A percentile compares a stretch with the other conserved stretches of the same genome.
Conservation (phyloP, 1,284 basidiomycete species). For the Megacollybia platyphylla region DNA sequence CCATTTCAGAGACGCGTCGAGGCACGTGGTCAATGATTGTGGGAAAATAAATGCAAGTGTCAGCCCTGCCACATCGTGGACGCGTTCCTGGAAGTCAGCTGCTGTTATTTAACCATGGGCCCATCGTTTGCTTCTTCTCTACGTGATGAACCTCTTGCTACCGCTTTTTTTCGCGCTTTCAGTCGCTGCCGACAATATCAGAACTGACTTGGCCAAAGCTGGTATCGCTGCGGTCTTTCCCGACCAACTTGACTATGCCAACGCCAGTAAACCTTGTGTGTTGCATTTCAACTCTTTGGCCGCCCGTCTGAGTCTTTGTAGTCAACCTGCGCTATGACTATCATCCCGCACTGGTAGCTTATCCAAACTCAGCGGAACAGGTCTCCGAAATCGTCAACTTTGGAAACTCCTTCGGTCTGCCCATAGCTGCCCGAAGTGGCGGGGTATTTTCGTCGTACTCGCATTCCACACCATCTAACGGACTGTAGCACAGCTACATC, state of each 20-base stretch:
- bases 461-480: background rate
- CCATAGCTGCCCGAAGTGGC: background rate
- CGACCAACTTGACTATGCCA: background rate
- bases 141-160: background rate
- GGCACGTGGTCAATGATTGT: no score
- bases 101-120: no score
- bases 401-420: background rate
- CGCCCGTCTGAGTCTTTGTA: background rate
- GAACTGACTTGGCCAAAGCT: background rate
- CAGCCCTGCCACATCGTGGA: background rate
- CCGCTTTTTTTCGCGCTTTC: background rate
- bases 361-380: background rate
- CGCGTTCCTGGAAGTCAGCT: no score
- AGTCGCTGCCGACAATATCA: background rate
- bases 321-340: background rate
- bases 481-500: conserved; percentile 2
- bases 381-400: background rate
- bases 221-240: background rate
- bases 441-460: background rate
- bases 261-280: background rate
- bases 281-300: background rate
- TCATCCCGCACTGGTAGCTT: background rate
- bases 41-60: no score
- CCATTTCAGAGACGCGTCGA: conserved; percentile 2
- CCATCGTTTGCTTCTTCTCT: no score